Evolutionary conservation across 176 grass and related monocot species (phyloP), one percentile per base, ranked within the genome.

Genomic region (bread wheat (Triticum aestivum)): DNA sequence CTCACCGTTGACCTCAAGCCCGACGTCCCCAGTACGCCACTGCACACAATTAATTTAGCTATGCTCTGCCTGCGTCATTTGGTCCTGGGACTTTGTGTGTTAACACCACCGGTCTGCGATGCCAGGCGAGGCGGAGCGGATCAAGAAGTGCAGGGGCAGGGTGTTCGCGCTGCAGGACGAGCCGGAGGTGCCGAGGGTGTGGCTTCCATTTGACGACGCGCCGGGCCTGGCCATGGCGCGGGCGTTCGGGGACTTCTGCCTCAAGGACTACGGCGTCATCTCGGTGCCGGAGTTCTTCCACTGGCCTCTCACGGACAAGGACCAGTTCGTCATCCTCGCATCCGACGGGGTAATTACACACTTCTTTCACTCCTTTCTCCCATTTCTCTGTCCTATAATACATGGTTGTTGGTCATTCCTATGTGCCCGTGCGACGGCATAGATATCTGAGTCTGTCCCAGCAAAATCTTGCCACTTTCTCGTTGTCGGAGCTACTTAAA

Each of bases 231-330:
- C 92, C 9, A 99, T 99, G 97, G 97, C 97, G 1, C 88, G 92
- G 5, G 97, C 97, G 33, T 99, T 99, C 61, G 94, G 97, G 44
- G 97, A 99, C 72, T 99, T 97, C 84, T 99, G 92, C 87, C 86
- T 99, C 66, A 99, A 99, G 87, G 97, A 96, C 61, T 99, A 99
- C 65, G 97, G 94, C 4, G 94, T 99, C 44, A 99, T 99, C 87
- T 99, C 97, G 5, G 92, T 99, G 74, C 97, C 97, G 1, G 97
- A 99, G 9, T 94, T 99, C 87, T 99, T 96, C 89, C 92, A 94
- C 76, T 91, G 88, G 90, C 73, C 89, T n/a, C 94, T 99, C 37
- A 86, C 94, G 1, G 85, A 88, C 9, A 91, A 89, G 83, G 97
- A 94, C 64, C 94, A 94, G 73, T 99, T 99, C 42, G 90, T 97